Conservation (phyloP, 2,329 filamentous ascomycete species). For the Penicillium janthinellum region DNA sequence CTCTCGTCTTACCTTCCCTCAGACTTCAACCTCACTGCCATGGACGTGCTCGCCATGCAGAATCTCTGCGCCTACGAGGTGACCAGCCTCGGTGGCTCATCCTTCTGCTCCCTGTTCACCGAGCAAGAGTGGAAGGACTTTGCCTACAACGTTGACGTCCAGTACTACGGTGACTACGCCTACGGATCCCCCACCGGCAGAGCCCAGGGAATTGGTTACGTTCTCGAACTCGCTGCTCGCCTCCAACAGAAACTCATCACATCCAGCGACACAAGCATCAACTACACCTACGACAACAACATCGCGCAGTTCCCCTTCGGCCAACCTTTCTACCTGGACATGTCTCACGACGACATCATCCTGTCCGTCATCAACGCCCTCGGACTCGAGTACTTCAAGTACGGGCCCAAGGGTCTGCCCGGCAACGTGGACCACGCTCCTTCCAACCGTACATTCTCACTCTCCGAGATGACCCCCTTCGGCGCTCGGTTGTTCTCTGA, state of each 20-base stretch:
- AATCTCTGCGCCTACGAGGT: slow-evolving; percentile 59
- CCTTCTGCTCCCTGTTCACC: slow-evolving; percentile 59
- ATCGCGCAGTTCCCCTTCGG: slow-evolving; percentile 49
- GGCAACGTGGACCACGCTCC: slow-evolving; percentile 42
- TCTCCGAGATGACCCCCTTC: slow-evolving; percentile 58
- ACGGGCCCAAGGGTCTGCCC: slow-evolving; percentile 29
- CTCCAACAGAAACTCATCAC: slow-evolving; percentile 51
- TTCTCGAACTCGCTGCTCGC: slow-evolving; percentile 55
- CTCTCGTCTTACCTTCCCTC: slow-evolving; percentile 51
- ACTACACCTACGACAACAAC: slow-evolving; percentile 53
- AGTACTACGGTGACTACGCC: slow-evolving; percentile 51
- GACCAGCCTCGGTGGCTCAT: slow-evolving; percentile 52
- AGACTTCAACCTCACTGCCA: slow-evolving; percentile 52
- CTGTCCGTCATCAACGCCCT: slow-evolving; percentile 54
- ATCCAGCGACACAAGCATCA: slow-evolving; percentile 54
- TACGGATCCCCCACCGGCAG: slow-evolving; percentile 55
- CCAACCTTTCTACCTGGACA: slow-evolving; percentile 55
- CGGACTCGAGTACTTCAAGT: slow-evolving; percentile 56
- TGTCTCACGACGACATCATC: slow-evolving; percentile 58
- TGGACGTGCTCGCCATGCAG: slow-evolving; percentile 56
- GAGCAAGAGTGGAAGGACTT: slow-evolving; percentile 58
- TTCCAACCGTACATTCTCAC: slow-evolving; percentile 48
- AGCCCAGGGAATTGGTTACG: slow-evolving; percentile 56
- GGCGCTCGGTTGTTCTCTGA: slow-evolving; percentile 59
- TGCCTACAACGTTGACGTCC: slow-evolving; percentile 56